These are phyloP conservation scores for Friedmanniomyces simplex DNA, from an alignment of 495 filamentous ascomycete genomes.

Conservation along the genomic window DNA sequence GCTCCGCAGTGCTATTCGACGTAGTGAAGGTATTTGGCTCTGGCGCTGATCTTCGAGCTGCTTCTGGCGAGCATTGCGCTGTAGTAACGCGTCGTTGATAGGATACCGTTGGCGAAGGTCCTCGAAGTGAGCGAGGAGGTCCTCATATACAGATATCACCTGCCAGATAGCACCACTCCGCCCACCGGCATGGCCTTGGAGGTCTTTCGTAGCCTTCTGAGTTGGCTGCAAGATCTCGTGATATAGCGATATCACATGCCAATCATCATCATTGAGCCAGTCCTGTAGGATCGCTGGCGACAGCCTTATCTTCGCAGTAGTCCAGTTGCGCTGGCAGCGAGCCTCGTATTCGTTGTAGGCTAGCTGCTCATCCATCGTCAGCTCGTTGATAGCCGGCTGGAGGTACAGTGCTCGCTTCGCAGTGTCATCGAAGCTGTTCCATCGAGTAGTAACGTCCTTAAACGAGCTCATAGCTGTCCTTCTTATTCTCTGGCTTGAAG, in stretches of 20 bases:
- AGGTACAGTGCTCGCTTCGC: slow-evolving; percentile 8
- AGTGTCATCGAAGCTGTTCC: slow-evolving; percentile 7
- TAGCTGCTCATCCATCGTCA: background rate
- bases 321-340: background rate
- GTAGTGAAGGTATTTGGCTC: background rate
- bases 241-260: background rate
- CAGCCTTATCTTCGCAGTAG: background rate
- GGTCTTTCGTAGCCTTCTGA: background rate
- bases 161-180: slow-evolving; percentile 3
- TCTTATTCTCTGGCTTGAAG: background rate
- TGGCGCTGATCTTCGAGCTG: background rate
- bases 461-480: slow-evolving; percentile 4
- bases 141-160: background rate
- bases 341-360: background rate
- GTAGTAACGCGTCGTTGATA: background rate
- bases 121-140: slow-evolving; percentile 3
- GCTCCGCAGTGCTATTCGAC: background rate
- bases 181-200: slow-evolving; percentile 7
- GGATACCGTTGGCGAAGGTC: background rate
- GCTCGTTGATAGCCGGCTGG: slow-evolving; percentile 2
- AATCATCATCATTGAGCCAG: background rate
- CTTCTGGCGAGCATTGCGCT: background rate
- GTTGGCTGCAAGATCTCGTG: slow-evolving; percentile 8
- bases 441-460: slow-evolving; percentile 4
- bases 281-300: slow-evolving; percentile 4